phyloP scores from a whole-genome alignment of 495 filamentous ascomycete genomes.

The Neurospora hispaniola region DNA sequence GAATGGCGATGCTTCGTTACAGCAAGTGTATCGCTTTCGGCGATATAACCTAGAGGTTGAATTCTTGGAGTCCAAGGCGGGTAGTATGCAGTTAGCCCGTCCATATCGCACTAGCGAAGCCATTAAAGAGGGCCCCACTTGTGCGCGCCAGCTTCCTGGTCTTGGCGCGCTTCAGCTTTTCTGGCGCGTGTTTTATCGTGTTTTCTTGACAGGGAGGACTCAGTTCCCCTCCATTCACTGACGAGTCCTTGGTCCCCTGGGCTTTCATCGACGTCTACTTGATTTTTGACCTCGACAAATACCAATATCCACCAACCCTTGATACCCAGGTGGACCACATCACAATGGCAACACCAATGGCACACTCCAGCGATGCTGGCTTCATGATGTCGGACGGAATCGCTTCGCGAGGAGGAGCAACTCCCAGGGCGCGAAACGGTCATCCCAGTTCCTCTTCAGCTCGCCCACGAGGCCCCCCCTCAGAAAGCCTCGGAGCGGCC shows the following conservation, averaged over 20 bases:
- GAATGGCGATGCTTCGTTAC: neutral
- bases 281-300: neutral
- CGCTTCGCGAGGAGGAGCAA: slow-evolving; percentile 17
- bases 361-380: slow-evolving; percentile 34
- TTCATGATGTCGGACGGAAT: slow-evolving; percentile 34
- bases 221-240: neutral
- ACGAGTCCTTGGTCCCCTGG: neutral
- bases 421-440: slow-evolving; percentile 24
- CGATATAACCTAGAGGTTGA: too few species aligned
- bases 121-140: slow-evolving; percentile 13
- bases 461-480: slow-evolving; percentile 50
- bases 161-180: slow-evolving; percentile 6
- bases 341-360: slow-evolving; percentile 26
- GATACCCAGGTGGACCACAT: neutral
- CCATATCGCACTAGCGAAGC: neutral
- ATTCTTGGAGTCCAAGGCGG: rapidly evolving
- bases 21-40: neutral
- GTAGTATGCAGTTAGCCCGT: neutral
- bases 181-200: slow-evolving; percentile 27
- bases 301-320: neutral
- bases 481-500: slow-evolving; percentile 51
- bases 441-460: slow-evolving; percentile 42
- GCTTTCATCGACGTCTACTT: neutral
- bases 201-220: slow-evolving; percentile 16
- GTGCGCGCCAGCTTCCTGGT: slow-evolving; percentile 7